phyloP scores from a whole-genome alignment of 1,284 basidiomycete species.

The Golubevia sp. region DNA sequence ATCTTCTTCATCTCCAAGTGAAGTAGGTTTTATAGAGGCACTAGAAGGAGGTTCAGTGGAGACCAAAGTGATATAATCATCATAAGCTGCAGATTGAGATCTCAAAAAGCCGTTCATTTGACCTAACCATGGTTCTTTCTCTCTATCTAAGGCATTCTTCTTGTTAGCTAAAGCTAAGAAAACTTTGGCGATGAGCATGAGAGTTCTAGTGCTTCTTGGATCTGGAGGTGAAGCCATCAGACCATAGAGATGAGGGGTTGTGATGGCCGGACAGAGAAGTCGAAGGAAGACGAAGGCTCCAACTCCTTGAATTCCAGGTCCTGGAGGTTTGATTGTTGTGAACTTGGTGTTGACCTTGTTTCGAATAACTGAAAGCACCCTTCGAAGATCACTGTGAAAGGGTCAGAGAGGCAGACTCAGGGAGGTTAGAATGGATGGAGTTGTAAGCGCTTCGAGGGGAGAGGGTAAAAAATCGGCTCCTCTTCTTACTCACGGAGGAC shows the following conservation, averaged over 20 bases:
- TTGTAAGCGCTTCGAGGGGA: background rate
- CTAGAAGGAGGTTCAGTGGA: slow-evolving; percentile 32
- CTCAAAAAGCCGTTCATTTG: slow-evolving; percentile 31
- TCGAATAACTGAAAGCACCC: slow-evolving; percentile 30
- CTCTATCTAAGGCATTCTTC: slow-evolving; percentile 31
- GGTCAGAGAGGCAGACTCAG: background rate
- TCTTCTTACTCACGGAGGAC: slow-evolving; percentile 21
- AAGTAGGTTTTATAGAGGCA: slow-evolving; percentile 12
- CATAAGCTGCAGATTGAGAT: slow-evolving; percentile 32
- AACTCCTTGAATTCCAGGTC: slow-evolving; percentile 45
- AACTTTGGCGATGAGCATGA: slow-evolving; percentile 37
- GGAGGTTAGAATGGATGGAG: background rate
- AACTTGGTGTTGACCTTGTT: slow-evolving; percentile 37
- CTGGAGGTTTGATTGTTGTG: slow-evolving; percentile 14
- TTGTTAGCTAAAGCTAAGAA: slow-evolving; percentile 43
- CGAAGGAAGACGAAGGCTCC: slow-evolving; percentile 49
- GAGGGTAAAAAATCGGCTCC: background rate
- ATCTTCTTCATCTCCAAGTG: slow-evolving; percentile 30
- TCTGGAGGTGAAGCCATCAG: slow-evolving; percentile 21
- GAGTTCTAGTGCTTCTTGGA: slow-evolving; percentile 14
- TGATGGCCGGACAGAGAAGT: slow-evolving; percentile 47
- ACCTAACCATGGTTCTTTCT: slow-evolving; percentile 38
- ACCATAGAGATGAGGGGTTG: slow-evolving; percentile 43
- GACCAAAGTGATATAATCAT: slow-evolving; percentile 46
- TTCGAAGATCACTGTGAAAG: slow-evolving; percentile 26